Evolutionary conservation across 306 rosid genomes (phyloP).

Genomic region (Vigna radiata): DNA sequence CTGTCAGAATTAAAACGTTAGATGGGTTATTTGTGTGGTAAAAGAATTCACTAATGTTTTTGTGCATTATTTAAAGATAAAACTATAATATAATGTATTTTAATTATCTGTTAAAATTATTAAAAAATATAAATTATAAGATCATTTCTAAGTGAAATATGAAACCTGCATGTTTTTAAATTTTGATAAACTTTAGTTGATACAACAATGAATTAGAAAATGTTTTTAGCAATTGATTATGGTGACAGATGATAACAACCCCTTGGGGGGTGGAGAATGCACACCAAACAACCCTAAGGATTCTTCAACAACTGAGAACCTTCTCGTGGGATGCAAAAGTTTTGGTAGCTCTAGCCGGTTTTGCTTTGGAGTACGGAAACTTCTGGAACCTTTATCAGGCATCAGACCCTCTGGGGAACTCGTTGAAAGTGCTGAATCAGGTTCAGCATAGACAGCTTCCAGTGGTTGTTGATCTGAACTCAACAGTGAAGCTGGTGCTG

Average conservation of each 20-base stretch:
- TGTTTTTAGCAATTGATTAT: too few relatives aligned
- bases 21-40: too few relatives aligned
- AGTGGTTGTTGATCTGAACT: background rate
- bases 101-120: too few relatives aligned
- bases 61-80: too few relatives aligned
- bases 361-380: constrained; percentile 35
- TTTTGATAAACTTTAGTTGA: too few relatives aligned
- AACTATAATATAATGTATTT: too few relatives aligned
- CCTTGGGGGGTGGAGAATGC: background rate
- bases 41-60: too few relatives aligned
- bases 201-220: too few relatives aligned
- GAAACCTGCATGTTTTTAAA: too few relatives aligned
- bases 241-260: constrained; percentile 29
- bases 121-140: too few relatives aligned
- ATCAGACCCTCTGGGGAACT: constrained; percentile 16
- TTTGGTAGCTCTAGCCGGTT: constrained; percentile 40
- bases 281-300: constrained; percentile 36
- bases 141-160: too few relatives aligned
- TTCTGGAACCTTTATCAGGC: constrained; percentile 17
- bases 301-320: constrained; percentile 30
- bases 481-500: constrained; percentile 6
- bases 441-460: background rate
- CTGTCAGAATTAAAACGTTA: too few relatives aligned
- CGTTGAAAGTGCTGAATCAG: constrained; percentile 21
- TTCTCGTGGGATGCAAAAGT: constrained; percentile 69